These are phyloP conservation scores for Jatropha curcas DNA, from an alignment of 345 rosid species.

Conservation along the genomic window DNA sequence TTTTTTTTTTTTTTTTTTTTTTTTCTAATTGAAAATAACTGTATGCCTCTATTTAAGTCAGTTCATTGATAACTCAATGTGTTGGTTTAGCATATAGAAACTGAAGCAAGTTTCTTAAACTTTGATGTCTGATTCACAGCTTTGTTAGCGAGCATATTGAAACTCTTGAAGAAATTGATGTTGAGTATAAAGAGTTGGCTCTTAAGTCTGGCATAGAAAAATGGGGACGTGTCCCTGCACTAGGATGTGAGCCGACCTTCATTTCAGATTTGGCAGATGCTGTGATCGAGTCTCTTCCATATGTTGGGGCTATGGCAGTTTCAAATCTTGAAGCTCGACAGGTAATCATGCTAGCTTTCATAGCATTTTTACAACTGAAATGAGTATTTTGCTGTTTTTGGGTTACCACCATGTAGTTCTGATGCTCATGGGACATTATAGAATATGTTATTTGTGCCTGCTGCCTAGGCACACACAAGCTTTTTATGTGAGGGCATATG, in stretches of 20 bases:
- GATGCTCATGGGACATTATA: background rate
- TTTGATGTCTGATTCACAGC: conserved; percentile 42
- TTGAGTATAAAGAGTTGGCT: conserved; percentile 94
- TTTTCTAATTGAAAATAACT: background rate
- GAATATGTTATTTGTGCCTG: background rate
- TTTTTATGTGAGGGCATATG: background rate
- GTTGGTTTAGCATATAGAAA: conserved; percentile 9
- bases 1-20: too few relatives aligned
- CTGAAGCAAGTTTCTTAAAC: conserved; percentile 1
- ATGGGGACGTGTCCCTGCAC: conserved; percentile 97
- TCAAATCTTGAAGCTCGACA: conserved; percentile 98
- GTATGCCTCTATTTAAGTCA: conserved; percentile 7
- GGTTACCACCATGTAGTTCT: background rate
- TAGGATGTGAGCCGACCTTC: conserved; percentile 91
- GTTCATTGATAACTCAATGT: conserved; percentile 1
- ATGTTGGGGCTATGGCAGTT: conserved; percentile 98
- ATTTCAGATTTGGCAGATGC: conserved; percentile 98
- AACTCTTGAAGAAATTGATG: conserved; percentile 97
- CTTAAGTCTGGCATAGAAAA: conserved; percentile 83
- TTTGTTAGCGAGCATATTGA: conserved; percentile 99
- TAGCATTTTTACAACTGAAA: background rate
- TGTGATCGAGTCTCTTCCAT: conserved; percentile 92
- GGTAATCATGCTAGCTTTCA: conserved; percentile 40
- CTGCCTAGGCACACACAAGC: background rate
- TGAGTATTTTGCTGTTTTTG: background rate